Evolutionary conservation across 495 filamentous ascomycete species (phyloP).

Genomic region (Penicillium desertorum): DNA sequence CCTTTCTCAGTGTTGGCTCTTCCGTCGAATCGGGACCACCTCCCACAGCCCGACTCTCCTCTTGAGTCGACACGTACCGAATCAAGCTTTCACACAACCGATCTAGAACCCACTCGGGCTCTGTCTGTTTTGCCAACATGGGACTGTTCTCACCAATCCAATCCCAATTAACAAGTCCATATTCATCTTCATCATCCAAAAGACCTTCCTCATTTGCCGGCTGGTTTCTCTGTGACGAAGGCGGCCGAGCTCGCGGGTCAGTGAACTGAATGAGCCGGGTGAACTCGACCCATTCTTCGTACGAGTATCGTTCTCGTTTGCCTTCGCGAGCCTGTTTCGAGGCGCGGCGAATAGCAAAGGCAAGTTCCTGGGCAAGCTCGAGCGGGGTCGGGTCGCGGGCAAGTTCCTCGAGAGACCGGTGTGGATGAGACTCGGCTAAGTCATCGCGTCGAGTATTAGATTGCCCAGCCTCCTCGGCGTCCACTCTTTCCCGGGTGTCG

Average conservation of each 20-base stretch:
- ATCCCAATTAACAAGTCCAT: conserved; percentile 62
- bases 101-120: conserved; percentile 61
- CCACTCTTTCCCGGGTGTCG: neutral
- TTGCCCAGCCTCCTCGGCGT: neutral
- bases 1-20: conserved; percentile 28
- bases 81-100: conserved; percentile 59
- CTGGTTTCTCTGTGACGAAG: conserved; percentile 1
- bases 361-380: conserved; percentile 52
- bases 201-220: neutral
- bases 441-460: neutral
- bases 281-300: conserved; percentile 66
- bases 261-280: conserved; percentile 61
- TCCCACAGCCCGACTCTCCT: conserved; percentile 13
- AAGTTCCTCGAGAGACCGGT: conserved; percentile 48
- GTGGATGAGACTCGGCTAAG: conserved; percentile 11
- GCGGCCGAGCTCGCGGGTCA: conserved; percentile 27
- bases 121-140: conserved; percentile 54
- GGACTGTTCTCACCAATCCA: conserved; percentile 67
- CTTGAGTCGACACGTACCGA: conserved; percentile 49
- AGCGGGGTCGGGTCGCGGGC: conserved; percentile 35
- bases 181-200: conserved; percentile 49
- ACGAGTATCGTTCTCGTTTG: conserved; percentile 50
- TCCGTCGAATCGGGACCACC: conserved; percentile 16
- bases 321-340: conserved; percentile 46
- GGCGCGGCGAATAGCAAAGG: conserved; percentile 52